Conservation (phyloP, 768 basidiomycete genomes). For the Rhodotorula kratochvilovae region DNA sequence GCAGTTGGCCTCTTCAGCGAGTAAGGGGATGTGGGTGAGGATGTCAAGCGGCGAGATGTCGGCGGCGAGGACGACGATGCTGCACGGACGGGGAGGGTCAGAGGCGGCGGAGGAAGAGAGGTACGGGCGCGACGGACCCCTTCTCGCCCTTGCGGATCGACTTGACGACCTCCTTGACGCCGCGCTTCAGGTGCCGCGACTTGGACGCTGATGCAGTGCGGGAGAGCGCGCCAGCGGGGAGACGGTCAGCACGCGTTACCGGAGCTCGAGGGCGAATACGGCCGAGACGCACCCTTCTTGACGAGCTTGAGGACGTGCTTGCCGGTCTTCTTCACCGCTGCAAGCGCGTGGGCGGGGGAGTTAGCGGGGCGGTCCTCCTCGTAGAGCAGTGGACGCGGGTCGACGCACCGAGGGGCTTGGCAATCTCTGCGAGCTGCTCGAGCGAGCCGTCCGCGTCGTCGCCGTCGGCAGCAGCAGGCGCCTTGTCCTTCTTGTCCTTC, state of each 20-base stretch:
- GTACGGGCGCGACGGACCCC: constrained; percentile 61
- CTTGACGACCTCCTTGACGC: constrained; percentile 98
- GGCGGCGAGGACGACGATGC: constrained; percentile 83
- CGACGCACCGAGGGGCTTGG: constrained; percentile 61
- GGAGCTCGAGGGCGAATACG: not conserved
- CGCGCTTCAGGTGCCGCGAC: constrained; percentile 88
- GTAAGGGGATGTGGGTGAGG: constrained; percentile 88
- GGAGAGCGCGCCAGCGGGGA: too few relatives aligned
- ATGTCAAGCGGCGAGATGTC: constrained; percentile 99
- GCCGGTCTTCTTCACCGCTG: constrained; percentile 79
- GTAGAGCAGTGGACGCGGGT: accelerated
- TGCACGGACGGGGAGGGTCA: too few relatives aligned
- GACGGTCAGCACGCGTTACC: not conserved
- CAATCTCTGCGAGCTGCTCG: constrained; percentile 88
- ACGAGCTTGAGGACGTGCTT: constrained; percentile 94
- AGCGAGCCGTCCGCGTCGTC: constrained; percentile 63
- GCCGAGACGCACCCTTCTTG: constrained; percentile 65
- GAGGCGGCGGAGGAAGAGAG: accelerated
- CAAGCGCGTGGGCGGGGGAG: not conserved
- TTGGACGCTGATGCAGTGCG: constrained; percentile 66
- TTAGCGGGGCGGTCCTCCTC: not conserved
- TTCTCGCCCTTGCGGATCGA: constrained; percentile 95
- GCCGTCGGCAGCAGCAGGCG: constrained; percentile 56
- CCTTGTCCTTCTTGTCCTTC: constrained; percentile 66
- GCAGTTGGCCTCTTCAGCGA: constrained; percentile 87